Percentiles rank a stretch among this genome's conserved stretches.
These are phyloP conservation scores for Jatropha podagrica DNA, from an alignment of 441 rosid species.

Conservation along the genomic window DNA sequence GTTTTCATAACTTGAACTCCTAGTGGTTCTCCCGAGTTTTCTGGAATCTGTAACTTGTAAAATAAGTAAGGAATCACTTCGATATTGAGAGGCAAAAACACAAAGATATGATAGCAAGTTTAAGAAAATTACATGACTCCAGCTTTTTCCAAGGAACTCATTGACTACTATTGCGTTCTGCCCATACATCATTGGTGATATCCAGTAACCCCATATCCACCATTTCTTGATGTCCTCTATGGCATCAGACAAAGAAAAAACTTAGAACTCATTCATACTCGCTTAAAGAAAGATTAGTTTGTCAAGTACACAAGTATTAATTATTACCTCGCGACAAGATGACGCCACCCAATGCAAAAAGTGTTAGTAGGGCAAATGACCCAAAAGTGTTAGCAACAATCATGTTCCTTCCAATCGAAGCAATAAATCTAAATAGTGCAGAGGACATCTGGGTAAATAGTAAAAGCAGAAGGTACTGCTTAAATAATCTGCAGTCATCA, in stretches of 20 bases:
- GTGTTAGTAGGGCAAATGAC: slow-evolving; percentile 46
- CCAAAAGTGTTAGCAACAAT: slow-evolving; percentile 77
- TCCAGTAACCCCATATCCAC: slow-evolving; percentile 90
- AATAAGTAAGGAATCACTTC: background rate
- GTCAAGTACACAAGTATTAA: background rate
- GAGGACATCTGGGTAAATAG: slow-evolving; percentile 67
- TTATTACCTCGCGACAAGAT: slow-evolving; percentile 60
- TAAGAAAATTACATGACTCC: slow-evolving; percentile 52
- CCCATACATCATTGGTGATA: slow-evolving; percentile 79
- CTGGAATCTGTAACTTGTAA: slow-evolving; percentile 29
- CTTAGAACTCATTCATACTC: background rate
- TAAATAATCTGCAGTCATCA: slow-evolving; percentile 55
- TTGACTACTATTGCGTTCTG: slow-evolving; percentile 71
- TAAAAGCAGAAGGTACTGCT: slow-evolving; percentile 57
- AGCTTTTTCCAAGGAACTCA: slow-evolving; percentile 73
- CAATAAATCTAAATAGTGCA: slow-evolving; percentile 60
- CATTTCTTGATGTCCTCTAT: slow-evolving; percentile 64
- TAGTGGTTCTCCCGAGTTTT: slow-evolving; percentile 37
- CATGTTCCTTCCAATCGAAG: slow-evolving; percentile 61
- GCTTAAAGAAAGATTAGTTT: background rate
- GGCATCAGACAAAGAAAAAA: slow-evolving; percentile 5
- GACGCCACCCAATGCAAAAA: slow-evolving; percentile 66
- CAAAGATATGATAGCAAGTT: background rate
- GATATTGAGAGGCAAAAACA: background rate
- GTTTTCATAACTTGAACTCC: slow-evolving; percentile 48